Conservation (phyloP, 1,139 yeast species). For the Zygosaccharomyces pseudobailii region DNA sequence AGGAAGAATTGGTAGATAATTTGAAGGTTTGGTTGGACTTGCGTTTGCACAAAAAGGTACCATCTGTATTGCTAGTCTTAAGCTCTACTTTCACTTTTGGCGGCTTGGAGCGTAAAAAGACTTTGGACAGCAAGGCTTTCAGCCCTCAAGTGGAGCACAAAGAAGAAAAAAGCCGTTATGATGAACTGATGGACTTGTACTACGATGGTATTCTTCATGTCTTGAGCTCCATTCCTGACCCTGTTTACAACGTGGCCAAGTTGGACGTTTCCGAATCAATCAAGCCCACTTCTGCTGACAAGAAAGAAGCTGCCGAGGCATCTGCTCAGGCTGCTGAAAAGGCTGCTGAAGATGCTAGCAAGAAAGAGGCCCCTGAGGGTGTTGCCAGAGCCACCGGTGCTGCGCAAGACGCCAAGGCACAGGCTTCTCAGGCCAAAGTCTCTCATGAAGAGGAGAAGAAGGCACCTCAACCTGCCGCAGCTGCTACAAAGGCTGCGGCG, state of each 20-base stretch:
- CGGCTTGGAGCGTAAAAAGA: slow-evolving; percentile 36
- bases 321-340: slow-evolving; percentile 8
- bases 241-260: slow-evolving; percentile 92
- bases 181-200: slow-evolving; percentile 49
- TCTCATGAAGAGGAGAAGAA: slow-evolving; percentile 41
- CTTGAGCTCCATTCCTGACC: slow-evolving; percentile 86
- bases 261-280: slow-evolving; percentile 61
- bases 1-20: slow-evolving; percentile 79
- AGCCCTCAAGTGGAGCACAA: slow-evolving; percentile 15
- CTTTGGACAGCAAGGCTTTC: slow-evolving; percentile 11
- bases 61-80: slow-evolving; percentile 80
- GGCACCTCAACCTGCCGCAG: slow-evolving; percentile 41
- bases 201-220: slow-evolving; percentile 90
- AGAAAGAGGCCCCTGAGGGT: slow-evolving; percentile 5
- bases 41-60: slow-evolving; percentile 82
- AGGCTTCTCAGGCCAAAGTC: slow-evolving; percentile 35
- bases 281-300: slow-evolving; percentile 10
- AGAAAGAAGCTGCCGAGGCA: slow-evolving; percentile 18
- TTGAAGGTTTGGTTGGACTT: slow-evolving; percentile 85
- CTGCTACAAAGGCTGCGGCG: slow-evolving; percentile 4
- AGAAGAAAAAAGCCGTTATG: slow-evolving; percentile 36
- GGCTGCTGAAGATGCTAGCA: slow-evolving; percentile 2
- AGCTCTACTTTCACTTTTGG: slow-evolving; percentile 90
- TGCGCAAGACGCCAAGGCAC: slow-evolving; percentile 36
- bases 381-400: slow-evolving; percentile 7